These are phyloP conservation scores for Ustilaginoidea virens DNA, from an alignment of 2,329 filamentous ascomycete genomes.

Conservation along the genomic window DNA sequence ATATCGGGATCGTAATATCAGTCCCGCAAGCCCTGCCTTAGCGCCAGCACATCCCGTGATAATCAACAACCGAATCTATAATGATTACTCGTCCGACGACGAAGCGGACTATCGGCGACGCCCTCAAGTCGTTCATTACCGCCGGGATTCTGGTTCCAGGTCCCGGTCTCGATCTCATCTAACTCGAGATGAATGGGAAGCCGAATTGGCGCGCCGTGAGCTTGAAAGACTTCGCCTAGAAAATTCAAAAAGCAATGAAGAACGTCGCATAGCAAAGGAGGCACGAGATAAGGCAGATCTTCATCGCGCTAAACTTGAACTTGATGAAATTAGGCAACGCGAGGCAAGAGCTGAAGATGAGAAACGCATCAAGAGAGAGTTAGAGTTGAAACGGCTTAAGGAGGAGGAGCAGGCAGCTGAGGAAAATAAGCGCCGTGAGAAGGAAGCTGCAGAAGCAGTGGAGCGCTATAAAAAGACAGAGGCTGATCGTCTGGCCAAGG, in stretches of 20 bases:
- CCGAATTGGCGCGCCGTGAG: slow-evolving; percentile 23
- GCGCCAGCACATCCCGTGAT: slow-evolving; percentile 29
- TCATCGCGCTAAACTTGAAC: slow-evolving; percentile 29
- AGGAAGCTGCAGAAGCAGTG: slow-evolving; percentile 31
- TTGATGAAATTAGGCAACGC: slow-evolving; percentile 29
- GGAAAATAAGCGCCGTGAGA: slow-evolving; percentile 28
- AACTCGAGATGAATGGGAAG: slow-evolving; percentile 27
- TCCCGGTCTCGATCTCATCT: slow-evolving; percentile 15
- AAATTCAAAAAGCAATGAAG: slow-evolving; percentile 21
- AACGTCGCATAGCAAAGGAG: slow-evolving; percentile 22
- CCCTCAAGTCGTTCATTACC: slow-evolving; percentile 12
- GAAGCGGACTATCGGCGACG: slow-evolving; percentile 12
- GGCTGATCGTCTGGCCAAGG: slow-evolving; percentile 28
- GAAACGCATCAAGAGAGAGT: slow-evolving; percentile 34
- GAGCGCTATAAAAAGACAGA: slow-evolving; percentile 35
- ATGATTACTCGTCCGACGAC: slow-evolving; percentile 30
- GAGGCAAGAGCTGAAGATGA: slow-evolving; percentile 33
- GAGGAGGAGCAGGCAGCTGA: slow-evolving; percentile 27
- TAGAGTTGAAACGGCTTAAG: slow-evolving; percentile 32
- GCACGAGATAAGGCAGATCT: slow-evolving; percentile 33
- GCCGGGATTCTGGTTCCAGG: slow-evolving; percentile 13
- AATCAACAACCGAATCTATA: slow-evolving; percentile 42
- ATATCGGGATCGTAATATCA: slow-evolving; percentile 31
- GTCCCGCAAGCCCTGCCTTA: slow-evolving; percentile 16
- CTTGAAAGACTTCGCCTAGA: slow-evolving; percentile 29